These are phyloP conservation scores for Podaxis carcinomalis DNA, from an alignment of 768 basidiomycete genomes.

Conservation along the genomic window DNA sequence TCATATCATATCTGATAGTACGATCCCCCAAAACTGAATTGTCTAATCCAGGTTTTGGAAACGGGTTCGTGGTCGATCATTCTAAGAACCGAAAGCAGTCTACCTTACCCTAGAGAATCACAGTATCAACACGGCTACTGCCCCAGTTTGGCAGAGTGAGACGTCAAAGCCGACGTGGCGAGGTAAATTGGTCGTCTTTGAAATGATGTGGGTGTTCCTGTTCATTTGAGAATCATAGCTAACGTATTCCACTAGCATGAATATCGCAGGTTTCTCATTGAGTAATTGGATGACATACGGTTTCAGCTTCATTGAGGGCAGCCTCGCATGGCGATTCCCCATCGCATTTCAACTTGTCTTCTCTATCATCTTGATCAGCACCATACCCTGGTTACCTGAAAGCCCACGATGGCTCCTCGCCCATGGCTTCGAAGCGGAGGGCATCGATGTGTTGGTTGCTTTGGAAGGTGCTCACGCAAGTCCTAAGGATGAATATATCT, in stretches of 20 bases:
- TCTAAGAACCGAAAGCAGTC: background rate
- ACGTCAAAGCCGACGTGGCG: constrained; percentile 44
- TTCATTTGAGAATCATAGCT: background rate
- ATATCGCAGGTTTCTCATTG: constrained; percentile 45
- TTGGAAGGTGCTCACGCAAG: constrained; percentile 35
- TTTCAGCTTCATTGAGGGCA: constrained; percentile 40
- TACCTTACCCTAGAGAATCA: background rate
- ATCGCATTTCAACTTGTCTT: constrained; percentile 48
- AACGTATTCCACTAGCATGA: constrained; percentile 30
- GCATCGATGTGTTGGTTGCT: constrained; percentile 36
- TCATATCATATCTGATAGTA: background rate
- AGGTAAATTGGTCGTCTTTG: constrained; percentile 45
- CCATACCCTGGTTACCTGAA: constrained; percentile 46
- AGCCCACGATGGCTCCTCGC: constrained; percentile 46
- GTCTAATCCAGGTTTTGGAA: constrained; percentile 33
- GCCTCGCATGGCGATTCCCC: constrained; percentile 44
- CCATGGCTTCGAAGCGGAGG: constrained; percentile 38
- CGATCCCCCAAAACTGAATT: background rate
- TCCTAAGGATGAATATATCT: constrained; percentile 30
- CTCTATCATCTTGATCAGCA: constrained; percentile 38
- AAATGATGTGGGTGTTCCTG: constrained; percentile 37
- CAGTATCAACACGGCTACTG: constrained; percentile 45
- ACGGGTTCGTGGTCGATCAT: constrained; percentile 27
- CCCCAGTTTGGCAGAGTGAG: constrained; percentile 51
- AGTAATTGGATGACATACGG: constrained; percentile 55